Conservation (phyloP, 495 filamentous ascomycete species). For the Cercophora newfieldiana region DNA sequence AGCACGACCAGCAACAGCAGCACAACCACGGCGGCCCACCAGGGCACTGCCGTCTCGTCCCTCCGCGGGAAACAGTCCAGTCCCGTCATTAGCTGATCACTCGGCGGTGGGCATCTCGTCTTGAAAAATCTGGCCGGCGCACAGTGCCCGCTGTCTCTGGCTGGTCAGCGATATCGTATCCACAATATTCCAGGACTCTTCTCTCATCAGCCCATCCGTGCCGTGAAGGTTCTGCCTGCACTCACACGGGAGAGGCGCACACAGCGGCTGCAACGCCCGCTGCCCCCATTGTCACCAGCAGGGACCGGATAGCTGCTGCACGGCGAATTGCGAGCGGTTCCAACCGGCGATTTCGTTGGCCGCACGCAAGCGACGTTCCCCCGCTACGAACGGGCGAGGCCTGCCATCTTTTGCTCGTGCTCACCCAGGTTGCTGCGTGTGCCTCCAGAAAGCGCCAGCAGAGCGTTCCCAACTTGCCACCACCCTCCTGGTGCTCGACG, state of each 20-base stretch:
- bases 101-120: neutral
- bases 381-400: slow-evolving; percentile 1
- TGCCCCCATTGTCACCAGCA: slow-evolving; percentile 19
- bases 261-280: slow-evolving; percentile 15
- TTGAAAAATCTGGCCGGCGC: slow-evolving; percentile 1
- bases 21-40: neutral
- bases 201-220: neutral
- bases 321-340: neutral
- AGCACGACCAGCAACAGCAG: neutral
- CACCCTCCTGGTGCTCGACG: no score
- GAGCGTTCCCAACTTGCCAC: neutral
- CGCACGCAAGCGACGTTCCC: slow-evolving; percentile 12
- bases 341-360: slow-evolving; percentile 10
- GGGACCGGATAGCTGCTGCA: slow-evolving; percentile 22
- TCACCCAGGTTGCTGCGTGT: no score
- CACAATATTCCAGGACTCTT: neutral
- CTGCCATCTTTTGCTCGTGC: neutral
- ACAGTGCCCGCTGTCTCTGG: neutral
- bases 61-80: neutral
- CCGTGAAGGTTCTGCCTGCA: neutral
- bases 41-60: neutral
- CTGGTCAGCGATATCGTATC: neutral
- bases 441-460: neutral
- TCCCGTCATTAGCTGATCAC: neutral
- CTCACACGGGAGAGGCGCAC: slow-evolving; percentile 5